A percentile compares a stretch with the other conserved stretches of the same genome.
Evolutionary conservation across 495 filamentous ascomycete species (phyloP).

Genomic region (Aspergillus bridgeri): DNA sequence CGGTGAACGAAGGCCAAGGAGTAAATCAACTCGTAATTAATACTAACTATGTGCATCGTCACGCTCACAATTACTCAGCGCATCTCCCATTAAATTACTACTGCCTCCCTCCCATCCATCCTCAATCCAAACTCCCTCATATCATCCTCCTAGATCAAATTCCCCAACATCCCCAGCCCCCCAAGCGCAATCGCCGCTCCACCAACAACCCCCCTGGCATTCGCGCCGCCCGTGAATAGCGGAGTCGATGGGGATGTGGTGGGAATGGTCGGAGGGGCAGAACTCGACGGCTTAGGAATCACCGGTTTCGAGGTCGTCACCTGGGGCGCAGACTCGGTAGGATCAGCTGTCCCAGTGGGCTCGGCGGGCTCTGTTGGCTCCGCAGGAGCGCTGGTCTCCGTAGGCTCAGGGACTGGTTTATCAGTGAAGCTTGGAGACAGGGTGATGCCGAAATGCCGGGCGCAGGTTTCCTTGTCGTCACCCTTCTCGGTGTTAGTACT

Average conservation of each 20-base stretch:
- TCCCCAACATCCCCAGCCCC: background rate
- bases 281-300: background rate
- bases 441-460: background rate
- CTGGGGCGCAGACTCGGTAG: background rate
- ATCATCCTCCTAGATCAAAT: background rate
- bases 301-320: background rate
- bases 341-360: background rate
- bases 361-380: too few species aligned
- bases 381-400: background rate
- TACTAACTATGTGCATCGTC: background rate
- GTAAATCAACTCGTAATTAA: too few species aligned
- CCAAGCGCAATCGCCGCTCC: background rate
- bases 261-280: background rate
- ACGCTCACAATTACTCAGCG: too few species aligned
- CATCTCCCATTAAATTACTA: too few species aligned
- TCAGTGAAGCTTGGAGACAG: too few species aligned
- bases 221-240: background rate
- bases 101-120: background rate
- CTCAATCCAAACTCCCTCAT: background rate
- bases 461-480: background rate
- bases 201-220: background rate
- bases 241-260: background rate
- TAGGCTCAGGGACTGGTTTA: background rate
- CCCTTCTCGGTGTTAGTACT: background rate
- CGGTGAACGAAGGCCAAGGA: too few species aligned